Evolutionary conservation across 2,329 filamentous ascomycete genomes (phyloP).

Genomic region (Talaromyces sp.): DNA sequence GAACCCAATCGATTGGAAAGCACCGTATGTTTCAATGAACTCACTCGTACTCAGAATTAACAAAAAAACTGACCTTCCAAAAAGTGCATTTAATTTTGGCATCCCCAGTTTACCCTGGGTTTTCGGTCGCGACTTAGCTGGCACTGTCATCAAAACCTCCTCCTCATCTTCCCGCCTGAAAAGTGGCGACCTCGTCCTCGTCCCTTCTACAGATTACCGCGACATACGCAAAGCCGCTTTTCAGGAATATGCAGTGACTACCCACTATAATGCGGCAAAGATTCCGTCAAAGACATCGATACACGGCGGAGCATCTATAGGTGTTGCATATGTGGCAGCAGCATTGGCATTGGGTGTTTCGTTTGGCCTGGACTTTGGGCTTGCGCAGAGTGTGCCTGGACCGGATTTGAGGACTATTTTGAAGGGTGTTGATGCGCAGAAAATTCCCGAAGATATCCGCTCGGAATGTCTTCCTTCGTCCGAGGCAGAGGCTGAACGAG

Average conservation of each 20-base stretch:
- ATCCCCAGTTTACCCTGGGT: conserved; percentile 66
- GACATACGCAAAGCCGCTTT: conserved; percentile 69
- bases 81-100: conserved; percentile 66
- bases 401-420: conserved; percentile 14
- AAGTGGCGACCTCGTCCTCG: conserved; percentile 50
- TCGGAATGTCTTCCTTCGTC: conserved; percentile 57
- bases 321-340: conserved; percentile 69
- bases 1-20: conserved; percentile 75
- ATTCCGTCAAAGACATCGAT: conserved; percentile 54
- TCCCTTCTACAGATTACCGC: conserved; percentile 67
- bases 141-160: conserved; percentile 54
- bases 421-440: conserved; percentile 37
- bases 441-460: conserved; percentile 59
- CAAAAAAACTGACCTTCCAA: neutral
- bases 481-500: conserved; percentile 52
- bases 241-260: conserved; percentile 65
- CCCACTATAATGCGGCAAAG: conserved; percentile 61
- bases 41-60: neutral
- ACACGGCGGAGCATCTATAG: conserved; percentile 60
- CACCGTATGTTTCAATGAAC: conserved; percentile 52
- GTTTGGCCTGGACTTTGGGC: conserved; percentile 62
- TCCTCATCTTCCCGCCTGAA: conserved; percentile 49
- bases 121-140: conserved; percentile 66
- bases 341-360: conserved; percentile 65
- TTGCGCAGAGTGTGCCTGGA: conserved; percentile 10